Evolutionary conservation across 768 basidiomycete species (phyloP).

Genomic region (Tulasnella sp.): DNA sequence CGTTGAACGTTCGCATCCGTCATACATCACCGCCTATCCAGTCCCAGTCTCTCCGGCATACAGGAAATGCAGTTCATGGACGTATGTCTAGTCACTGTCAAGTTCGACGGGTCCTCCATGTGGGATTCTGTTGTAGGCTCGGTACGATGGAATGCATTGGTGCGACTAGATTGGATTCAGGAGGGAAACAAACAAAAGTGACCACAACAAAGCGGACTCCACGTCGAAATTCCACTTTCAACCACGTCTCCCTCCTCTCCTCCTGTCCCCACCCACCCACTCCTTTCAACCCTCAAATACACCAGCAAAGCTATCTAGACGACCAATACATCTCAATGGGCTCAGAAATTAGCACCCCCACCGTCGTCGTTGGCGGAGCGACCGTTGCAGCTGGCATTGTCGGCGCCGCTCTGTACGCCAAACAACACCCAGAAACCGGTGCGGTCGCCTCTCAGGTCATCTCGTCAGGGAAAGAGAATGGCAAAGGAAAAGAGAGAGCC

Average conservation of each 20-base stretch:
- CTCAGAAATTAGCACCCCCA: neutral
- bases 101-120: too few species aligned
- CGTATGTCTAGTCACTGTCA: constrained; percentile 20
- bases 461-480: too few species aligned
- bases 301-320: too few species aligned
- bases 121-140: too few species aligned
- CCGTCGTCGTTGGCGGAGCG: neutral
- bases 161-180: too few species aligned
- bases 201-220: too few species aligned
- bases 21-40: constrained; percentile 31
- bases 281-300: neutral
- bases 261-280: neutral
- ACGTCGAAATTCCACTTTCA: neutral
- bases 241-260: neutral
- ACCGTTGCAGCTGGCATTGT: neutral
- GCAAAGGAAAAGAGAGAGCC: too few species aligned
- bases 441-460: too few species aligned
- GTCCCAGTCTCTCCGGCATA: constrained; percentile 32
- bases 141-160: too few species aligned
- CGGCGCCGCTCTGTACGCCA: neutral
- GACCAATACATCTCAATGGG: neutral
- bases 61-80: constrained; percentile 31
- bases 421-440: too few species aligned
- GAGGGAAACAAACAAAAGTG: too few species aligned
- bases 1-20: constrained; percentile 22